A percentile compares a stretch with the other conserved stretches of the same genome.
phyloP scores from a whole-genome alignment of 2,329 filamentous ascomycete species.

The Nannizziopsis barbatae region DNA sequence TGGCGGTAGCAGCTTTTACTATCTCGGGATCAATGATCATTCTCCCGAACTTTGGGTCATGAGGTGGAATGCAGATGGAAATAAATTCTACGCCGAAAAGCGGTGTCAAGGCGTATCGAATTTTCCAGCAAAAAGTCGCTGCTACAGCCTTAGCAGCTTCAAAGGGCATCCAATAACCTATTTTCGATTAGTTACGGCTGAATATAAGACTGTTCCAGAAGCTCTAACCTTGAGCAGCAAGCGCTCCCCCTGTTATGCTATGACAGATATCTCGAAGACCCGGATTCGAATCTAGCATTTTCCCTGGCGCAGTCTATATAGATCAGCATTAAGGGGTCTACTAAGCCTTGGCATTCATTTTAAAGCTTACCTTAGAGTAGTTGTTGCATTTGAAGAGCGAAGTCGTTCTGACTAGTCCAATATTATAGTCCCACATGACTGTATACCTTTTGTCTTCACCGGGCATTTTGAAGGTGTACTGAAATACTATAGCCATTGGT shows the following conservation, averaged over 20 bases:
- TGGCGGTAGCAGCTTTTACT: conserved; percentile 18
- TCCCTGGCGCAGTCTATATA: conserved; percentile 69
- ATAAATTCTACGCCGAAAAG: conserved; percentile 81
- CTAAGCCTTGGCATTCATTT: conserved; percentile 5
- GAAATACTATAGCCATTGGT: conserved; percentile 50
- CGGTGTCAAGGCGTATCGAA: conserved; percentile 76
- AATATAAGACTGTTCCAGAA: not conserved
- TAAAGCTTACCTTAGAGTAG: conserved; percentile 63
- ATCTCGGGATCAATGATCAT: conserved; percentile 18
- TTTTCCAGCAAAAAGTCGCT: conserved; percentile 75
- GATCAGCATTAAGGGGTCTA: not conserved
- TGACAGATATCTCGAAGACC: conserved; percentile 82
- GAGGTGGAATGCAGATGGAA: conserved; percentile 53
- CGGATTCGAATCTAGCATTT: conserved; percentile 65
- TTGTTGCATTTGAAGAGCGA: conserved; percentile 86
- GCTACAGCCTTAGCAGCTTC: conserved; percentile 75
- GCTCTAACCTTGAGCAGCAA: conserved; percentile 69
- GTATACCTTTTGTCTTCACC: conserved; percentile 55
- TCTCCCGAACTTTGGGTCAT: conserved; percentile 38
- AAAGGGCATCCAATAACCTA: conserved; percentile 96
- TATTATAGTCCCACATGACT: conserved; percentile 96
- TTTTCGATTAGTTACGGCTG: conserved; percentile 13
- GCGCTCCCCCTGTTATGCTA: conserved; percentile 85
- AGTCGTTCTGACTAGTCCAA: conserved; percentile 85
- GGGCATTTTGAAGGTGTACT: conserved; percentile 68